phyloP scores from a whole-genome alignment of 768 basidiomycete genomes.

The Russula dissimulans region DNA sequence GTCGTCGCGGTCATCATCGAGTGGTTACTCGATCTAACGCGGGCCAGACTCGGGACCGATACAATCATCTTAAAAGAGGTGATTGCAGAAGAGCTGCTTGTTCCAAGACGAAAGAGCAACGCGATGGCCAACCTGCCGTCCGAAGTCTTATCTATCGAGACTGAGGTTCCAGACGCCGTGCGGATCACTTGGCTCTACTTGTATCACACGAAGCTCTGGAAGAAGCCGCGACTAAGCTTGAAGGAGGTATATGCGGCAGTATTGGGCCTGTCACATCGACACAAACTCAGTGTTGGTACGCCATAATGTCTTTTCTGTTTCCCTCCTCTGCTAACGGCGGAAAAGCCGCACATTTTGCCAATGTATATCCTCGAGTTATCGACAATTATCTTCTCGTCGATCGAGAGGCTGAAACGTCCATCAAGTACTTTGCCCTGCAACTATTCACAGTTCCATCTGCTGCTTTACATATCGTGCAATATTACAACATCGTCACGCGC shows the following conservation, averaged over 20 bases:
- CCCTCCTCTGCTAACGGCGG: constrained; percentile 7
- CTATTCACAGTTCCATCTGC: constrained; percentile 89
- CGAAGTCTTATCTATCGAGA: constrained; percentile 26
- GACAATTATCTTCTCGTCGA: constrained; percentile 89
- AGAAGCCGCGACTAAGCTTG: constrained; percentile 66
- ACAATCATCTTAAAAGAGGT: constrained; percentile 60
- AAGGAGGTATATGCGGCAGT: constrained; percentile 78
- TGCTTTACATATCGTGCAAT: constrained; percentile 64
- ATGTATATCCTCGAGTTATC: constrained; percentile 77
- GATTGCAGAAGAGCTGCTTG: constrained; percentile 59
- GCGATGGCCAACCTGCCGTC: constrained; percentile 35
- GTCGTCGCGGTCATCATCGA: constrained; percentile 76
- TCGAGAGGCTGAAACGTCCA: constrained; percentile 88
- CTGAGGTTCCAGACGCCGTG: constrained; percentile 40
- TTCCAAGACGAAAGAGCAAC: constrained; percentile 46
- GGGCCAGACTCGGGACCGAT: constrained; percentile 59
- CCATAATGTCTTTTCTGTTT: constrained; percentile 6
- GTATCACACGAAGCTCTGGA: constrained; percentile 81
- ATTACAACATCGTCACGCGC: constrained; percentile 63
- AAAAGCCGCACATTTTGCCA: constrained; percentile 73
- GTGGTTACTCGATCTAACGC: constrained; percentile 76
- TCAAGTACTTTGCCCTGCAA: constrained; percentile 89
- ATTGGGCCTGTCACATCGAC: constrained; percentile 58
- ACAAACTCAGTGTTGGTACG: constrained; percentile 74
- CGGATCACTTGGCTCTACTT: constrained; percentile 69